Evolutionary conservation across 768 basidiomycete genomes (phyloP).

Genomic region (Chalciporus piperatus): DNA sequence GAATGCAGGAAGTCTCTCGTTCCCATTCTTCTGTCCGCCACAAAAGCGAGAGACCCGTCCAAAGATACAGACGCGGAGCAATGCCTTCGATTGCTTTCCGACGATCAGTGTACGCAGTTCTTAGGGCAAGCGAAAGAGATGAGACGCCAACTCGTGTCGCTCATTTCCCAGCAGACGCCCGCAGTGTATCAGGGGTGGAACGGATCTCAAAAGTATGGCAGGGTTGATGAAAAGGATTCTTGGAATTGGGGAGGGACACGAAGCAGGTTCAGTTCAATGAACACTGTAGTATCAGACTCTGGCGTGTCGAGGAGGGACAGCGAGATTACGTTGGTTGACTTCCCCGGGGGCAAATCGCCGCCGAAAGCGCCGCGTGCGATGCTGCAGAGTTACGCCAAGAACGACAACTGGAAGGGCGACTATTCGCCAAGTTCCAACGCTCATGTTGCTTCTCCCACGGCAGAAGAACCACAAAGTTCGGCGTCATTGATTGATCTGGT

Average conservation of each 20-base stretch:
- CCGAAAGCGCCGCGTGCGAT: conserved; percentile 25
- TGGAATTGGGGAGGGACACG: conserved; percentile 14
- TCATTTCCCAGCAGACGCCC: conserved; percentile 4
- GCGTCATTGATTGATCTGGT: conserved; percentile 3
- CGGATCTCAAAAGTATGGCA: conserved; percentile 9
- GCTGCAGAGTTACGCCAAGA: conserved; percentile 5
- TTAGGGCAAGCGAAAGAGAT: conserved; percentile 25
- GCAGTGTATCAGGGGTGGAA: neutral
- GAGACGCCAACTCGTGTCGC: conserved; percentile 20
- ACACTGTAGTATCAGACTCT: conserved; percentile 9
- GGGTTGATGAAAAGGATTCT: conserved; percentile 10
- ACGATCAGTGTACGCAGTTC: conserved; percentile 22
- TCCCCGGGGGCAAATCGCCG: conserved; percentile 4
- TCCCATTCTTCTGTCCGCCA: conserved; percentile 23
- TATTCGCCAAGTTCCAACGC: neutral
- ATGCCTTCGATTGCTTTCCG: conserved; percentile 26
- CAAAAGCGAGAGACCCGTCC: conserved; percentile 14
- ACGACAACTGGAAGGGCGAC: neutral
- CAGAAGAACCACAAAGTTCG: neutral
- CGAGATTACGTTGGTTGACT: conserved; percentile 25
- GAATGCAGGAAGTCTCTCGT: conserved; percentile 24
- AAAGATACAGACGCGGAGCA: conserved; percentile 14
- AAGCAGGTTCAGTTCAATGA: conserved; percentile 15
- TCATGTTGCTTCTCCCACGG: conserved; percentile 5
- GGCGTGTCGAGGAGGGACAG: conserved; percentile 22